Evolutionary conservation across 2,329 filamentous ascomycete species (phyloP), one percentile per base, ranked within the genome.

Genomic region (Chrysoporthe austroafricana): DNA sequence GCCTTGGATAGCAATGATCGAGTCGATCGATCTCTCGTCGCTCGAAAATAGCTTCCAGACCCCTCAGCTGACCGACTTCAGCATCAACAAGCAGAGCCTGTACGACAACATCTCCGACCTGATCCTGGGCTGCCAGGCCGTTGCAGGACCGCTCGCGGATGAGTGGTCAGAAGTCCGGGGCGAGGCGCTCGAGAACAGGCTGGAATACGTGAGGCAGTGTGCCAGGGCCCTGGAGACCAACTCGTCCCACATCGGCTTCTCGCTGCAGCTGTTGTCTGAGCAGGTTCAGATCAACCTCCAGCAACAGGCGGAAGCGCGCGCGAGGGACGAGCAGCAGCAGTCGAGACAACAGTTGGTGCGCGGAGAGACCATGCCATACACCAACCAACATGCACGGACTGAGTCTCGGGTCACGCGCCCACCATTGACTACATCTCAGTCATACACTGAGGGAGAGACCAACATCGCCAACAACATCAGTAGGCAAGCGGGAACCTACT

Each of bases 141-240:
- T 98, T n/a, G 92, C 94, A 6, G 93, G 93, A 9, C 96, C 96
- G 6, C 80, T 99, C 56, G 92, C 91, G 9, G 96, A 99, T 76
- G 96, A 99, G 79, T 99, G 96, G 96, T 89, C 94, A 4, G 94
- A 97, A 76, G 84, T 94, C n/a, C 89, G 94, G 56, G 93, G 94
- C 1, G 93, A 97, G 76, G 92, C 94, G 8, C 83, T 99, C 42
- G 95, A 97, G 75, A 93, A 93, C 72, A 89, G 96, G 32, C 80
- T 98, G 36, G 91, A 91, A 71, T 90, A 92, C 70, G 93, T 97
- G 68, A 88, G 91, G 63, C 85, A 88, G 68, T 91, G 93, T 70
- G 89, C 90, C 11, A 88, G 91, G 73, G 91, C 95, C 59, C 83
- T 99, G 21, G 94, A 98, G 77, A 92, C 90, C 26, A 94, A 92